These are phyloP conservation scores for Lactarius akahatsu DNA, from an alignment of 768 basidiomycete genomes.

Conservation along the genomic window DNA sequence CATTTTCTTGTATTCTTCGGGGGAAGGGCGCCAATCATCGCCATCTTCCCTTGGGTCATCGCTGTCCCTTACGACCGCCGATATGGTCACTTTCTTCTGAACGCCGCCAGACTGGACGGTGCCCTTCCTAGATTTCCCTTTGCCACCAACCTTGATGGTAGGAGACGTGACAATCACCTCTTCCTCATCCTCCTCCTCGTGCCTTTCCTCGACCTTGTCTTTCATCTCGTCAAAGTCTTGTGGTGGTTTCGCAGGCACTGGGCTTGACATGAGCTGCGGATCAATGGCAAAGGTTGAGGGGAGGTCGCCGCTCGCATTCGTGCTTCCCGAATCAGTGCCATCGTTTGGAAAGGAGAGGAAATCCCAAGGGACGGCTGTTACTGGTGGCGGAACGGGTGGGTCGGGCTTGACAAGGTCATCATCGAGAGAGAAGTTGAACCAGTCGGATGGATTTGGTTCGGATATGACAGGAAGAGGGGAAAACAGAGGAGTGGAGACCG, in stretches of 20 bases:
- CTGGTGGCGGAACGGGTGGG: constrained; percentile 32
- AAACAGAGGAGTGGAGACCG: constrained; percentile 24
- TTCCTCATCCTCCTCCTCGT: constrained; percentile 39
- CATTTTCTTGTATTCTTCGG: constrained; percentile 96
- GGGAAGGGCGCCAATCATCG: constrained; percentile 82
- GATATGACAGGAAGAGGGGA: constrained; percentile 26
- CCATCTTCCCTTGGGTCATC: constrained; percentile 55
- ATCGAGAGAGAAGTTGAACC: constrained; percentile 35
- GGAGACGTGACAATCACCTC: constrained; percentile 24
- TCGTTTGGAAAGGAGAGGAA: constrained; percentile 41
- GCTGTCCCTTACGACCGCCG: constrained; percentile 39
- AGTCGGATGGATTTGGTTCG: constrained; percentile 22
- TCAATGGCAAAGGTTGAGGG: constrained; percentile 56
- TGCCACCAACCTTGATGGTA: constrained; percentile 40
- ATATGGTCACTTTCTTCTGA: constrained; percentile 50
- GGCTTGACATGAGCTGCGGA: constrained; percentile 73
- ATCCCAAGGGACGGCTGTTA: constrained; percentile 38
- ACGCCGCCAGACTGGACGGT: constrained; percentile 75
- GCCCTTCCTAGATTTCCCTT: constrained; percentile 62
- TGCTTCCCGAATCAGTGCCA: constrained; percentile 30
- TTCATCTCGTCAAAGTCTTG: constrained; percentile 43
- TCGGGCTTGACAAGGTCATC: constrained; percentile 37
- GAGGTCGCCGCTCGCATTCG: constrained; percentile 24
- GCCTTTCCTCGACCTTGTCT: constrained; percentile 35
- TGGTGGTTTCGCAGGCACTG: constrained; percentile 44